Evolutionary conservation across 176 grass and related monocot species (phyloP), one percentile per base, ranked within the genome.

Genomic region (Cenchrus purpureus): DNA sequence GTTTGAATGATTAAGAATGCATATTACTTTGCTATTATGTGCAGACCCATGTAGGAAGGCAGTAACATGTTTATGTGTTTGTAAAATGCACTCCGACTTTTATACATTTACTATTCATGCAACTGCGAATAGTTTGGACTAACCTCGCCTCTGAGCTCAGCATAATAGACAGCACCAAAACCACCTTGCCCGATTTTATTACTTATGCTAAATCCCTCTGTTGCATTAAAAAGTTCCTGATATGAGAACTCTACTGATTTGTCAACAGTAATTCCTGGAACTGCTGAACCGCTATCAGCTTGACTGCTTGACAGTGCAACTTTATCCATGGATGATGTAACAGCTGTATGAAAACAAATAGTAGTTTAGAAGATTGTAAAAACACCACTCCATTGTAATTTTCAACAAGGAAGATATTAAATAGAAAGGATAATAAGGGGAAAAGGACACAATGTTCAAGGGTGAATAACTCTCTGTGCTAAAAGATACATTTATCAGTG

Each of bases 131-230:
- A 68, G 57, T 78, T 32, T 60, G 68, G 65, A 73, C 86, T 82
- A 57, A 99, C 97, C 97, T 99, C 97, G 44, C 97, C 97, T 83
- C 91, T 95, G 40, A 99, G 93, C 66, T 96, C 91, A 60, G 97
- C 97, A 91, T 91, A 91, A 84, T 84, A 91, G 52, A 91, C 89
- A 84, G 85, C 53, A 0, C 89, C 89, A 76, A 94, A 99, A 82
- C 97, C 97, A 80, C 97, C 97, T 86, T 95, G 91, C 55, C 97
- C 97, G 3, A 99, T 99, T 86, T 99, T 99, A 85, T 99, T 90
- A 83, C 86, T 87, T 61, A 99, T 80, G 71, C 88, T 96, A 90
- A 99, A 99, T 52, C 92, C 91, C 83, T 94, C 82, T 80, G 97
- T 99, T 43, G 89, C 93, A 53, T 81, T 92, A 43, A 85, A 92